Percentiles rank a stretch among this genome's conserved stretches.
Evolutionary conservation across 148 eudicot species (phyloP).

Genomic region (Fagopyrum homotropicum): DNA sequence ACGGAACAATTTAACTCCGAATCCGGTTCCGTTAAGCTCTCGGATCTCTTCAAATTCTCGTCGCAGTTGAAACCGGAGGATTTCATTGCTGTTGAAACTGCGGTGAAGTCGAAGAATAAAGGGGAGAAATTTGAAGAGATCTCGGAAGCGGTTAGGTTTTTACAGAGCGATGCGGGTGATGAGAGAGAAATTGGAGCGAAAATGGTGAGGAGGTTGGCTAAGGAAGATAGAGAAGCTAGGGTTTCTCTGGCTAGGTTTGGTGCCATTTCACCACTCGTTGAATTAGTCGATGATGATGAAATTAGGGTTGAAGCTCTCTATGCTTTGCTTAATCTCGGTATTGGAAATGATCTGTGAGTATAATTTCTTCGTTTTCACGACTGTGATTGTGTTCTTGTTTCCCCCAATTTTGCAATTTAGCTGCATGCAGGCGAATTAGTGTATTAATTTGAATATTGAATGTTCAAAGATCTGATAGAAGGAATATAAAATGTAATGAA

Average conservation of each 20-base stretch:
- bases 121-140: conserved; percentile 45
- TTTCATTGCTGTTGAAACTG: conserved; percentile 13
- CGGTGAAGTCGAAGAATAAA: conserved; percentile 16
- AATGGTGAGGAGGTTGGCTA: conserved; percentile 51
- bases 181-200: conserved; percentile 44
- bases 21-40: conserved; percentile 16
- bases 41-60: conserved; percentile 55
- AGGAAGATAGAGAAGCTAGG: conserved; percentile 59
- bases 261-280: conserved; percentile 76
- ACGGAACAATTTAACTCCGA: neutral
- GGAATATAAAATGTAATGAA: conserved; percentile 1
- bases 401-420: neutral
- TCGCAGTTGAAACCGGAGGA: conserved; percentile 2
- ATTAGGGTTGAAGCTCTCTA: conserved; percentile 61
- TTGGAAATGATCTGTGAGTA: conserved; percentile 68
- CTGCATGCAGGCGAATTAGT: neutral
- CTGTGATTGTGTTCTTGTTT: neutral
- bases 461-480: neutral
- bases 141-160: conserved; percentile 38
- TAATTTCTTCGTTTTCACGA: neutral
- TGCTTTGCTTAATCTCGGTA: conserved; percentile 82
- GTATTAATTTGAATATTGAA: neutral
- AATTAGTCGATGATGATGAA: conserved; percentile 32
- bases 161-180: conserved; percentile 33
- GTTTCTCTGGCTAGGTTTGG: conserved; percentile 61